These are phyloP conservation scores for Taxillus chinensis DNA, from an alignment of 164 flowering plant species.

Conservation along the genomic window DNA sequence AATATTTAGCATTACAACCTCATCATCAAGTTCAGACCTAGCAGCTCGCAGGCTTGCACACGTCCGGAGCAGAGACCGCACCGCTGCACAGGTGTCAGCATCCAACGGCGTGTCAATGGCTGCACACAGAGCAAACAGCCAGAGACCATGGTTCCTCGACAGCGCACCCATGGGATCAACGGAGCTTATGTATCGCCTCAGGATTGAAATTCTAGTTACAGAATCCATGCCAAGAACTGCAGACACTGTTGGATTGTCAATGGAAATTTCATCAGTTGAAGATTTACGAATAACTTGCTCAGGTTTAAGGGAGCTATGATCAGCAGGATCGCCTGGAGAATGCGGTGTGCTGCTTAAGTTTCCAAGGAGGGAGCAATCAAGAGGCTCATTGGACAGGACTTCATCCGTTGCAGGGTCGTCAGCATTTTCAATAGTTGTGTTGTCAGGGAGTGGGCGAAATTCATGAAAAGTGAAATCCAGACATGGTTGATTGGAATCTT, in stretches of 20 bases:
- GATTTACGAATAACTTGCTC: not conserved
- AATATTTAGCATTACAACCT: constrained; percentile 70
- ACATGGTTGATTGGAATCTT: not conserved
- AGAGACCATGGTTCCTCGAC: constrained; percentile 37
- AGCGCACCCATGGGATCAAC: constrained; percentile 24
- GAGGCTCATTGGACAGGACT: not conserved
- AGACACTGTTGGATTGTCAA: constrained; percentile 36
- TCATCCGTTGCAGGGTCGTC: not conserved
- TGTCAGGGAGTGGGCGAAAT: constrained; percentile 10
- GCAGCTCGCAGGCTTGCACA: constrained; percentile 62
- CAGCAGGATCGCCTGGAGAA: too few relatives aligned
- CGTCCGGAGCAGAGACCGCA: constrained; percentile 66
- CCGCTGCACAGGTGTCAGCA: constrained; percentile 61
- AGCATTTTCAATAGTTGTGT: constrained; percentile 6
- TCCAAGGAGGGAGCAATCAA: not conserved
- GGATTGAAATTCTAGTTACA: constrained; percentile 47
- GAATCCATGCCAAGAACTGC: constrained; percentile 47
- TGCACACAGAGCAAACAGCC: constrained; percentile 74
- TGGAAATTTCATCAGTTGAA: not conserved
- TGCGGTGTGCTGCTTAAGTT: not conserved
- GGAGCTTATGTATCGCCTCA: constrained; percentile 41
- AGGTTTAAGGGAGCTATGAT: too few relatives aligned
- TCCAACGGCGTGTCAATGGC: constrained; percentile 67
- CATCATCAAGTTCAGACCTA: constrained; percentile 57
- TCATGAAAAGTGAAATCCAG: not conserved